A percentile compares a stretch with the other conserved stretches of the same genome.
phyloP scores from a whole-genome alignment of 768 basidiomycete genomes.

The Ramaria sp. region DNA sequence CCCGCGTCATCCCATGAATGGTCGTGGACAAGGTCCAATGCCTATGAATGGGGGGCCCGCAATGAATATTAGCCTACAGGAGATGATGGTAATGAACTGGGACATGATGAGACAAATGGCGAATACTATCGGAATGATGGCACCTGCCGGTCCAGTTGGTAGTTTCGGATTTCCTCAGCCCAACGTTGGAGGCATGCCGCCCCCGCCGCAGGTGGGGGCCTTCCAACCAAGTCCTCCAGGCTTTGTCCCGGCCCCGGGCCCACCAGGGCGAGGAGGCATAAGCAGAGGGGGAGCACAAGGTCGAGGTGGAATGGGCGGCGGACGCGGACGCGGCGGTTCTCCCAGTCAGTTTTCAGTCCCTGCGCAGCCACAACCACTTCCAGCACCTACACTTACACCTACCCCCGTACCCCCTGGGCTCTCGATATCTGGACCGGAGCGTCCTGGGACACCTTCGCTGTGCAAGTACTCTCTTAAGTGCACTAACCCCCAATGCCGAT shows the following conservation, averaged over 20 bases:
- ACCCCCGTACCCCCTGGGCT: slow-evolving; percentile 11
- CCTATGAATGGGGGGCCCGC: slow-evolving; percentile 7
- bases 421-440: slow-evolving; percentile 28
- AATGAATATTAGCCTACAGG: slow-evolving; percentile 47
- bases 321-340: slow-evolving; percentile 20
- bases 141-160: slow-evolving; percentile 31
- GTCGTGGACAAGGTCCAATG: not conserved
- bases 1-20: slow-evolving; percentile 10
- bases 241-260: slow-evolving; percentile 8
- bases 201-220: slow-evolving; percentile 24
- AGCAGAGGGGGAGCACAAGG: slow-evolving; percentile 4
- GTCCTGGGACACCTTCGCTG: slow-evolving; percentile 78
- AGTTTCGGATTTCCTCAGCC: slow-evolving; percentile 56
- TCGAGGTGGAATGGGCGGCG: slow-evolving; percentile 15
- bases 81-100: slow-evolving; percentile 89
- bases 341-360: slow-evolving; percentile 18
- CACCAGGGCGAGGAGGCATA: slow-evolving; percentile 32
- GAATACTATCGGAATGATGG: slow-evolving; percentile 68
- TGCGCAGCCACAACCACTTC: slow-evolving; percentile 5
- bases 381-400: slow-evolving; percentile 13
- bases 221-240: not conserved
- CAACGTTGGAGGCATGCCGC: slow-evolving; percentile 34
- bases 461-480: slow-evolving; percentile 94
- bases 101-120: slow-evolving; percentile 92
- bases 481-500: slow-evolving; percentile 80